phyloP scores from a whole-genome alignment of 306 rosid species.

The Astragalus glycyphyllos region DNA sequence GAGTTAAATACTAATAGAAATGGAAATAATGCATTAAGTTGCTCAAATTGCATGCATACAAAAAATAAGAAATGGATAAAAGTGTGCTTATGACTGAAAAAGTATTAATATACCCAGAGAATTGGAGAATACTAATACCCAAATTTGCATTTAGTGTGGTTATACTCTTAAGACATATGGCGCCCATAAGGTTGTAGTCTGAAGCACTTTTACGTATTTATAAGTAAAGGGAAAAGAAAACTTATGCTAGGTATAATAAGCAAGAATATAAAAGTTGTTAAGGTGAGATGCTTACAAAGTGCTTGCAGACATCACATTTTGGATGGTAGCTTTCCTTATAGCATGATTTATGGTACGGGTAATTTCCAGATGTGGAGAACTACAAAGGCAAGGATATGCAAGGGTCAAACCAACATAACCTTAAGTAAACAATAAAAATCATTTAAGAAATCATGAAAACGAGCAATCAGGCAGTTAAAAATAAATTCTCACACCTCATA shows the following conservation, averaged over 20 bases:
- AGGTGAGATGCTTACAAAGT: constrained; percentile 70
- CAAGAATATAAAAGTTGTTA: constrained; percentile 31
- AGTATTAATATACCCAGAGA: not conserved
- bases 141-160: constrained; percentile 11
- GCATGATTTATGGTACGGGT: constrained; percentile 91
- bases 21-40: constrained; percentile 5
- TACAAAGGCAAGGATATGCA: constrained; percentile 40
- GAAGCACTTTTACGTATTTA: constrained; percentile 9
- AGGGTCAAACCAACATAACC: constrained; percentile 22
- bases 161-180: constrained; percentile 14
- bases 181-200: not conserved
- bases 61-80: constrained; percentile 7
- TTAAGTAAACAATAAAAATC: not conserved
- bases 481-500: constrained; percentile 66
- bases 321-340: constrained; percentile 97
- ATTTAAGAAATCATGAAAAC: constrained; percentile 30
- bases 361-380: constrained; percentile 93
- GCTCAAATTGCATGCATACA: not conserved
- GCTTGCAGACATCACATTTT: constrained; percentile 99
- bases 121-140: constrained; percentile 14
- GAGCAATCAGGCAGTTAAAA: constrained; percentile 7
- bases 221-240: constrained; percentile 24
- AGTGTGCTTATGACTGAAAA: not conserved
- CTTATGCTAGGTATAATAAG: constrained; percentile 30
- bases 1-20: not conserved